phyloP scores from a whole-genome alignment of 73 alveolate genomes.

The Paramecium caudatum region DNA sequence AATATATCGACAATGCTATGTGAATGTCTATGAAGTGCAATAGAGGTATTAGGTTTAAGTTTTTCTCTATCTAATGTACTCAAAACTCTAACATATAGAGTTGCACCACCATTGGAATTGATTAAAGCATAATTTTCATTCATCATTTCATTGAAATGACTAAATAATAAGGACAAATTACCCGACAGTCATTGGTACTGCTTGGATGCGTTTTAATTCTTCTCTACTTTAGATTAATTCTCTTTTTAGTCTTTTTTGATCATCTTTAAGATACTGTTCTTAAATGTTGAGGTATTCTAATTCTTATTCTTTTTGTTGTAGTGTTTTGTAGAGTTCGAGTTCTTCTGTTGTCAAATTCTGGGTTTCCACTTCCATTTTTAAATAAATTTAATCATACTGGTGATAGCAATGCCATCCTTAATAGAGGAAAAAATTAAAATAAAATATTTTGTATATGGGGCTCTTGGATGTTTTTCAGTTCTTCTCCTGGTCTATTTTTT shows the following conservation, averaged over 20 bases:
- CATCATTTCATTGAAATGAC: constrained; percentile 99
- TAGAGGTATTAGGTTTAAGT: constrained; percentile 97
- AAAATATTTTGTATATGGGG: constrained; percentile 42
- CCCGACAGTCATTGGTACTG: constrained; percentile 95
- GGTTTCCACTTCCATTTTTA: constrained; percentile 55
- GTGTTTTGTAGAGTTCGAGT: constrained; percentile 93
- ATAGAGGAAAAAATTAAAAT: constrained; percentile 2
- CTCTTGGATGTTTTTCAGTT: constrained; percentile 63
- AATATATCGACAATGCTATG: constrained; percentile 99
- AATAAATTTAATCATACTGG: constrained; percentile 57
- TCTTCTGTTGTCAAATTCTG: constrained; percentile 70
- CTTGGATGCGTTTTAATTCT: constrained; percentile 95
- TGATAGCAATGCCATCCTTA: constrained; percentile 1
- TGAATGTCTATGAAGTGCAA: constrained; percentile 99
- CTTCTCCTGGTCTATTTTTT: constrained; percentile 31
- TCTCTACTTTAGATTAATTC: constrained; percentile 98
- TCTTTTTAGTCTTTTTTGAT: constrained; percentile 96
- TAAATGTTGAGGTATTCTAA: constrained; percentile 96
- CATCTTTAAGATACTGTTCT: constrained; percentile 98
- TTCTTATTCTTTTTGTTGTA: constrained; percentile 97
- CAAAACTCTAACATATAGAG: constrained; percentile 97
- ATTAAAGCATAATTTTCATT: constrained; percentile 98
- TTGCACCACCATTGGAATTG: constrained; percentile 97
- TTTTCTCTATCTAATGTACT: constrained; percentile 99
- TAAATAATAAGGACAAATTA: constrained; percentile 22